Evolutionary conservation across 2,329 filamentous ascomycete genomes (phyloP).

Genomic region (Penicillium sclerotiorum): DNA sequence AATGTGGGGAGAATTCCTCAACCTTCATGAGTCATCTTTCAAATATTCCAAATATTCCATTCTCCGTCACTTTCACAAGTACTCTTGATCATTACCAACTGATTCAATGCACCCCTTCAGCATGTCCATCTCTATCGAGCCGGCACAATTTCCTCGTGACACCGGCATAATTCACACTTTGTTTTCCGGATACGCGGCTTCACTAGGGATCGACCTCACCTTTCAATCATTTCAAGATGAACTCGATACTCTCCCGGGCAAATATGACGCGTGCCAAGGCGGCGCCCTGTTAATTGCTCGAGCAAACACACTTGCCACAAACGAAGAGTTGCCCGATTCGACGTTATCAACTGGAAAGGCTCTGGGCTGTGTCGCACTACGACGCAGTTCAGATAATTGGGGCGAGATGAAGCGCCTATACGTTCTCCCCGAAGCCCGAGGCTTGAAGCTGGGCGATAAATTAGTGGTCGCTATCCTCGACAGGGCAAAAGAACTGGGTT

Average conservation of each 20-base stretch:
- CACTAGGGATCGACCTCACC: conserved; percentile 57
- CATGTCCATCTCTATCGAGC: conserved; percentile 33
- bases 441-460: conserved; percentile 52
- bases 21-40: conserved; percentile 2
- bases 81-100: too few relatives aligned
- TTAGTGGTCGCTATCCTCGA: conserved; percentile 51
- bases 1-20: background rate
- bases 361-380: conserved; percentile 56
- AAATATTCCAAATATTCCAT: background rate
- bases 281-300: conserved; percentile 56
- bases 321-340: conserved; percentile 12
- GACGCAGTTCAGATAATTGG: conserved; percentile 32
- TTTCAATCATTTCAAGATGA: conserved; percentile 61
- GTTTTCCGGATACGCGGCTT: conserved; percentile 47
- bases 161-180: conserved; percentile 44
- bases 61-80: background rate
- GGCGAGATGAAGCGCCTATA: conserved; percentile 65
- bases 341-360: conserved; percentile 7
- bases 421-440: conserved; percentile 51
- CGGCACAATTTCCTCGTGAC: conserved; percentile 48
- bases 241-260: conserved; percentile 56
- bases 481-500: conserved; percentile 52
- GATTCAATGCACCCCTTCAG: background rate
- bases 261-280: conserved; percentile 50
- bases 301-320: conserved; percentile 14